Evolutionary conservation across 1,284 basidiomycete species (phyloP).

Genomic region (Inonotus hispidus): DNA sequence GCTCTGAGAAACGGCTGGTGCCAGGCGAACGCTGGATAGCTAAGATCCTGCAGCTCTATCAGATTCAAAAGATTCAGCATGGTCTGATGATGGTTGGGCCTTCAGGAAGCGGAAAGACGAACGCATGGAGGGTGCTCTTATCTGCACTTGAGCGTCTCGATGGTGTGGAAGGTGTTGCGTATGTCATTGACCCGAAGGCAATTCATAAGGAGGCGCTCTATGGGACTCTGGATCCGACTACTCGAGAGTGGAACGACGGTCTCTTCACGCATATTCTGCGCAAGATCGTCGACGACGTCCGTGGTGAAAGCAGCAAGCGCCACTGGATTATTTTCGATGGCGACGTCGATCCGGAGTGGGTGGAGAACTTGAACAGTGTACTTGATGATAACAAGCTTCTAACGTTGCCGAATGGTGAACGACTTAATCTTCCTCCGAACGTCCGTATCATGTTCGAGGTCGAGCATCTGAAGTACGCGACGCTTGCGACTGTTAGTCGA

Average conservation of each 20-base stretch:
- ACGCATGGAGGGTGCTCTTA: slow-evolving; percentile 94
- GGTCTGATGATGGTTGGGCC: slow-evolving; percentile 99
- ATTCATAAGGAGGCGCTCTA: slow-evolving; percentile 99
- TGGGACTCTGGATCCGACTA: slow-evolving; percentile 95
- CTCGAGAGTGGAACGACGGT: slow-evolving; percentile 99
- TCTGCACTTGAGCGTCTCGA: slow-evolving; percentile 90
- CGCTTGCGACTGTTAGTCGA: slow-evolving; percentile 97
- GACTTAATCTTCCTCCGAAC: slow-evolving; percentile 93
- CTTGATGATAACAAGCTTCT: slow-evolving; percentile 98
- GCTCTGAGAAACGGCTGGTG: slow-evolving; percentile 80
- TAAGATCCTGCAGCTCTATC: slow-evolving; percentile 97
- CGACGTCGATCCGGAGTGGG: slow-evolving; percentile 99
- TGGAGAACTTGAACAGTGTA: slow-evolving; percentile 99
- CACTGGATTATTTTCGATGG: slow-evolving; percentile 99
- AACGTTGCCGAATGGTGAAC: slow-evolving; percentile 97
- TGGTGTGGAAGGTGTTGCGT: slow-evolving; percentile 87
- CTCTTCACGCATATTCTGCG: slow-evolving; percentile 97
- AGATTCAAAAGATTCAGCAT: slow-evolving; percentile 99
- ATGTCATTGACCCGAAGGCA: slow-evolving; percentile 99
- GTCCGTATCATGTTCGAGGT: slow-evolving; percentile 99
- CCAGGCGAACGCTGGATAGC: slow-evolving; percentile 87
- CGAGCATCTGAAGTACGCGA: slow-evolving; percentile 96
- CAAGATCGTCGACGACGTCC: slow-evolving; percentile 97
- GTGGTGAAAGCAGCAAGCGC: slow-evolving; percentile 93
- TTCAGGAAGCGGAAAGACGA: slow-evolving; percentile 95